Evolutionary conservation across 1,284 basidiomycete genomes (phyloP).

Genomic region (Agaricales sp.): DNA sequence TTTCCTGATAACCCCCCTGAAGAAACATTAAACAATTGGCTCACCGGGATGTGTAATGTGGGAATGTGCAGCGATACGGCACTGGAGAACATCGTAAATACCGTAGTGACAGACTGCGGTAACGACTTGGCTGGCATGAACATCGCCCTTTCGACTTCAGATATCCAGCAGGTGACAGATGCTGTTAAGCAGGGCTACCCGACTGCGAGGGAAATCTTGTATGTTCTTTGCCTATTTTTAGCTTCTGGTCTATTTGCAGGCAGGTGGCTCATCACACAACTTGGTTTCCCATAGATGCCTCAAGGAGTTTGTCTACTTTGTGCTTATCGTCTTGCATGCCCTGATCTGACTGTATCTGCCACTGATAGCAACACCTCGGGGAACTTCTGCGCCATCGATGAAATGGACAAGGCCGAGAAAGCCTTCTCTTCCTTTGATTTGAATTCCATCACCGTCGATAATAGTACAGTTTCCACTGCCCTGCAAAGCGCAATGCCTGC

Average conservation of each 20-base stretch:
- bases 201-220: neutral
- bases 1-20: neutral
- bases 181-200: neutral
- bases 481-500: conserved; percentile 13
- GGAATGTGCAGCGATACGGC: neutral
- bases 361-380: conserved; percentile 3
- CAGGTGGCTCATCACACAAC: too few relatives aligned
- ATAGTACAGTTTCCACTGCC: neutral
- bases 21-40: neutral
- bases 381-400: conserved; percentile 11
- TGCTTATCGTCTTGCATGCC: neutral
- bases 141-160: too few relatives aligned
- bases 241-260: too few relatives aligned
- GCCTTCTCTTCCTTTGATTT: conserved; percentile 13
- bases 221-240: too few relatives aligned
- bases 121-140: neutral
- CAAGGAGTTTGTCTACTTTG: neutral
- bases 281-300: too few relatives aligned
- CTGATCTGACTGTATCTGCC: neutral
- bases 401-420: conserved; percentile 7
- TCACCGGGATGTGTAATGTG: neutral
- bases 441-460: neutral
- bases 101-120: neutral
- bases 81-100: neutral
- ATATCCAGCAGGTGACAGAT: neutral